Evolutionary conservation across 352 stramenopile genomes (phyloP), one percentile per base, ranked within the genome.

Genomic region (Pythium pectinolyticum): DNA sequence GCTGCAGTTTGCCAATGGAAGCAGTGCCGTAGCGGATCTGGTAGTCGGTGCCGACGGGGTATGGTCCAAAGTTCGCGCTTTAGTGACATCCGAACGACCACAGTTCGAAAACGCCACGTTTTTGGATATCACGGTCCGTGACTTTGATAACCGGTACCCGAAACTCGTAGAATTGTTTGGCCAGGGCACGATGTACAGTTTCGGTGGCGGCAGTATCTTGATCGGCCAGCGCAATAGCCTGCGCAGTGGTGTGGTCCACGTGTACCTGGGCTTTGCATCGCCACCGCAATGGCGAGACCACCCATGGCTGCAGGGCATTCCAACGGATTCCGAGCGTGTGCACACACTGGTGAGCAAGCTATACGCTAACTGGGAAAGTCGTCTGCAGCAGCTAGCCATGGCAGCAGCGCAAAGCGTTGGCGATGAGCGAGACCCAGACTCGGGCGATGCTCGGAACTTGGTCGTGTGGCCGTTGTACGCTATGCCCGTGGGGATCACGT

Each of bases 101-200:
- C 15, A 20, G 3, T 70, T 54, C 46, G 25, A 14, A 7, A 49
- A 49, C 35, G 51, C 43, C 25, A 61, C 53, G 30, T 67, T 70
- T n/a, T 20, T 67, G 1, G 63, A 61, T 19, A 62, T 45, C 30
- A 50, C 47, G 15, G 32, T 69, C 2, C 28, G 24, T 2, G 43
- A 66, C 57, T 70, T 70, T 52, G 63, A 72, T 43, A 14, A 24
- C 3, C 58, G 62, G 3, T 73, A 61, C 51, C 66, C 66, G 15
- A 47, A 62, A 10, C 55, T 66, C 19, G 30, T 55, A 2, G 55
- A 69, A 0, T 39, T 73, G 25, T 53, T 73, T 15, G 66, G 66
- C 40, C 28, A 53, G 17, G 66, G 66, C 2, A 56, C 56, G 41
- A 11, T 69, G 10, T 72, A 60, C 31, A 25, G 49, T 17, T 69